phyloP scores from a whole-genome alignment of 805 yeast species.

The Diddensiella caesifluorescens region DNA sequence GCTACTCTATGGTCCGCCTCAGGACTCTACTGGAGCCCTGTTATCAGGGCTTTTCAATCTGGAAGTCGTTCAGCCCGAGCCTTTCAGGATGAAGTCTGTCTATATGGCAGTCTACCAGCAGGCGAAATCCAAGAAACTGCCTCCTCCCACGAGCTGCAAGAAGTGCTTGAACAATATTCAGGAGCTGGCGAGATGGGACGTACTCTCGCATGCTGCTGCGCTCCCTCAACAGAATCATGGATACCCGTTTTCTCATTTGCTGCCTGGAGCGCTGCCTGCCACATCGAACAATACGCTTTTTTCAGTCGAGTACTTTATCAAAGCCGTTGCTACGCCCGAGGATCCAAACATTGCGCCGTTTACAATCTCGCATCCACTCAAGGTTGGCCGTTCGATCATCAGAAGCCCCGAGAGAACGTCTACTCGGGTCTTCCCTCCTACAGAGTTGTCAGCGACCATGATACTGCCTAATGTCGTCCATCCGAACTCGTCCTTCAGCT shows the following conservation, averaged over 20 bases:
- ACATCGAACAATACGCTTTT: slow-evolving; percentile 57
- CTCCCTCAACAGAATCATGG: slow-evolving; percentile 69
- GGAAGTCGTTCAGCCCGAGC: slow-evolving; percentile 41
- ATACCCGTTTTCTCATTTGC: slow-evolving; percentile 83
- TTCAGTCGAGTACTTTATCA: slow-evolving; percentile 64
- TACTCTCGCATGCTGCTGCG: slow-evolving; percentile 53
- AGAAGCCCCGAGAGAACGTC: slow-evolving; percentile 83
- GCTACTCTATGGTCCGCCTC: slow-evolving; percentile 71
- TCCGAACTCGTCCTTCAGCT: slow-evolving; percentile 79
- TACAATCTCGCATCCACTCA: slow-evolving; percentile 54
- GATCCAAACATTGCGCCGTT: slow-evolving; percentile 30
- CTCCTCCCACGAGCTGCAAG: slow-evolving; percentile 44
- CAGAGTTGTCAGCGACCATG: slow-evolving; percentile 81
- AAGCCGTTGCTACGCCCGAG: slow-evolving; percentile 42
- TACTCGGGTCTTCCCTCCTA: slow-evolving; percentile 90
- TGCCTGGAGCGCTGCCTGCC: slow-evolving; percentile 87
- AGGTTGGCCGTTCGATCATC: slow-evolving; percentile 69
- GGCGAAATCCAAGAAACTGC: slow-evolving; percentile 32
- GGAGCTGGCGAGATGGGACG: slow-evolving; percentile 84
- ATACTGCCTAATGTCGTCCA: slow-evolving; percentile 82
- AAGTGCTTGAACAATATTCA: slow-evolving; percentile 52
- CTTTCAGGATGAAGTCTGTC: slow-evolving; percentile 50
- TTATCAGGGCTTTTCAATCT: slow-evolving; percentile 73
- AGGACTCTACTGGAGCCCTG: slow-evolving; percentile 79
- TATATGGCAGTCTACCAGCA: slow-evolving; percentile 61